Percentiles rank a stretch among this genome's conserved stretches.
phyloP scores from a whole-genome alignment of 352 stramenopile species.

The Paralagenidium karlingii region DNA sequence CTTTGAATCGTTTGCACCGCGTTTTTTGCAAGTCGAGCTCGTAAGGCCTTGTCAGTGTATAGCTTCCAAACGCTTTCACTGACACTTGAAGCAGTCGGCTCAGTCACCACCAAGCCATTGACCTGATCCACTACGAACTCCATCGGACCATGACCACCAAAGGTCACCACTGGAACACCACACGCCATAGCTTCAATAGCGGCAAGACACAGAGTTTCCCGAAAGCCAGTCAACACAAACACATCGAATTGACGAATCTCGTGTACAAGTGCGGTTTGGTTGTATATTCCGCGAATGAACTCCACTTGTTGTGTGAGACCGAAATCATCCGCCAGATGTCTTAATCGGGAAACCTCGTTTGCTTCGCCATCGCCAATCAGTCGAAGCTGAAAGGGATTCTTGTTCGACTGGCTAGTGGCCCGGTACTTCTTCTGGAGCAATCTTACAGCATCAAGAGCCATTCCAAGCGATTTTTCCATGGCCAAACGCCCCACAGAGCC shows the following conservation, averaged over 20 bases:
- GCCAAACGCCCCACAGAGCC: conserved; percentile 29
- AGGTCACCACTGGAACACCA: conserved; percentile 31
- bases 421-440: conserved; percentile 11
- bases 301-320: conserved; percentile 13
- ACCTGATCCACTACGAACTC: conserved; percentile 29
- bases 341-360: too few relatives aligned
- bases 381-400: conserved; percentile 11
- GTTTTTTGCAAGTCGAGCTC: too few relatives aligned
- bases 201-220: conserved; percentile 37
- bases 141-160: conserved; percentile 19
- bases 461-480: conserved; percentile 33
- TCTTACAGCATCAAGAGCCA: conserved; percentile 18
- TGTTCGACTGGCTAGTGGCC: too few relatives aligned
- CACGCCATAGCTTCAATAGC: conserved; percentile 46
- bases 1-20: too few relatives aligned
- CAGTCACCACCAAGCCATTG: conserved; percentile 24
- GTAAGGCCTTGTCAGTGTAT: too few relatives aligned
- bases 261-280: conserved; percentile 14
- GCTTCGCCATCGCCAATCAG: conserved; percentile 31
- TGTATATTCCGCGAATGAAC: conserved; percentile 33
- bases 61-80: too few relatives aligned
- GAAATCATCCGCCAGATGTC: conserved; percentile 19
- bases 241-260: conserved; percentile 24
- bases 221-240: conserved; percentile 24
- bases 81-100: conserved; percentile 17